Base-by-base conservation (phyloP, 2,329 filamentous ascomycete species). In the Calycina herbarum region DNA sequence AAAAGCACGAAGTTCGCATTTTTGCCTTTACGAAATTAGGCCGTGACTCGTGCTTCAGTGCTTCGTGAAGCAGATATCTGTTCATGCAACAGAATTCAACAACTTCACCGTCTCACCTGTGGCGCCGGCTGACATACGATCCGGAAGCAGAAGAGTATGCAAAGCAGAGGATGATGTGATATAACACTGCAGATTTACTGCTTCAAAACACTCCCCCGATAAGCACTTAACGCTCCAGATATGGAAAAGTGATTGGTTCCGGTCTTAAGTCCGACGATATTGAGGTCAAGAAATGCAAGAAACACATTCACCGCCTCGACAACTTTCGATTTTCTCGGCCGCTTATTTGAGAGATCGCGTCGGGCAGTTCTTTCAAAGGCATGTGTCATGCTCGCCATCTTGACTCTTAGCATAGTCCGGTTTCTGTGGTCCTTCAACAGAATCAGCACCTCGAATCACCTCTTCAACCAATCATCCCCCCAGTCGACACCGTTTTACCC, bases 71-170 rank as follows among this genome's bases (percentile, higher is more conserved):
- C 24, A 29, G 17, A 24, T 13, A 40, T n/a, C 20, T 60, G 15
- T 60, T 68, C 64, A 68, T 68, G 66, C 66, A 68, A 62, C 48
- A 27, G 24, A 54, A 54, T 13, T 54, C 48, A 24, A 13, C 20
- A 65, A 40, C 54, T 54, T 69, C 58, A 62, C 64, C 62, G 62
- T 67, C 67, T 67, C 64, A 65, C 62, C 40, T 57, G 65, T 67
- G 68, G 68, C 67, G 64, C 66, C 67, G 68, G 68, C 61, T 66
- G 29, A 61, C 65, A 45, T 20, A 57, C 33, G 51, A 65, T 64
- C 67, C 68, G 68, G 33, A 33, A 54, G 48, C 20, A 29, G 20
- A 54, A 54, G 24, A 24, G 11, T 24, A 57, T 63, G 54, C 15
- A 31, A 45, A 59, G 57, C 31, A 29, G 51, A 57, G 33, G 63